Conservation (phyloP, 2,329 filamentous ascomycete genomes). For the Diaporthe sp. region DNA sequence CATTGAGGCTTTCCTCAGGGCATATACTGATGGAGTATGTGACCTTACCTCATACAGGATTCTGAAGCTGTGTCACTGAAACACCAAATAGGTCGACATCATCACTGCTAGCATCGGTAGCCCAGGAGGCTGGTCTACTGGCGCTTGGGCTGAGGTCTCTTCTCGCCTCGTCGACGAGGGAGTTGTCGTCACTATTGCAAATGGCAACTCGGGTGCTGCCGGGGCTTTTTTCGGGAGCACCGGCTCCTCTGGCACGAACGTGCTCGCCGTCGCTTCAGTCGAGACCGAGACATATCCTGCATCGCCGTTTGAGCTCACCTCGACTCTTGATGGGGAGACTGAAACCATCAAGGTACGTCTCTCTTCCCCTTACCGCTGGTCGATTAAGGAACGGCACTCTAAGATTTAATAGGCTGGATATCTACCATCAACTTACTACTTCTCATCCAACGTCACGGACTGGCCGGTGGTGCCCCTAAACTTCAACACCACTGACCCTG, state of each 20-base stretch:
- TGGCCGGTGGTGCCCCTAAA: slow-evolving; percentile 47
- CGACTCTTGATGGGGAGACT: slow-evolving; percentile 21
- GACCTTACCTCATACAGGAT: too few relatives aligned
- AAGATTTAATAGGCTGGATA: slow-evolving; percentile 21
- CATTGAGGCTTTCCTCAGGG: slow-evolving; percentile 18
- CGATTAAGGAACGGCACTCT: accelerated
- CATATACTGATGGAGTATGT: slow-evolving; percentile 9
- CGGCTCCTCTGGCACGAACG: slow-evolving; percentile 57
- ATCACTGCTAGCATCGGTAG: slow-evolving; percentile 55
- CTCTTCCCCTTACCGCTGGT: too few relatives aligned
- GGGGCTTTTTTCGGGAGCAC: slow-evolving; percentile 58
- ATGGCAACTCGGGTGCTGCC: slow-evolving; percentile 59
- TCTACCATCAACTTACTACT: slow-evolving; percentile 38
- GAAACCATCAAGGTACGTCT: slow-evolving; percentile 31
- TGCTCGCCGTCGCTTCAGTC: slow-evolving; percentile 61
- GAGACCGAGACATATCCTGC: slow-evolving; percentile 45
- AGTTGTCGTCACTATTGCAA: slow-evolving; percentile 57
- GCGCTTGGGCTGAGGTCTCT: slow-evolving; percentile 53
- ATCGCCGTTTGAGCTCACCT: slow-evolving; percentile 41
- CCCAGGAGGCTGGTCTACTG: slow-evolving; percentile 48
- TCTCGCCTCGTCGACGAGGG: slow-evolving; percentile 59
- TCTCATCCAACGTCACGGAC: slow-evolving; percentile 42
- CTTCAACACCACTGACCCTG: slow-evolving; percentile 42
- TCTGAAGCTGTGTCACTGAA: not conserved
- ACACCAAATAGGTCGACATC: slow-evolving; percentile 48